Conservation (phyloP, 1,284 basidiomycete species). For the Ustilago shanxiensis region DNA sequence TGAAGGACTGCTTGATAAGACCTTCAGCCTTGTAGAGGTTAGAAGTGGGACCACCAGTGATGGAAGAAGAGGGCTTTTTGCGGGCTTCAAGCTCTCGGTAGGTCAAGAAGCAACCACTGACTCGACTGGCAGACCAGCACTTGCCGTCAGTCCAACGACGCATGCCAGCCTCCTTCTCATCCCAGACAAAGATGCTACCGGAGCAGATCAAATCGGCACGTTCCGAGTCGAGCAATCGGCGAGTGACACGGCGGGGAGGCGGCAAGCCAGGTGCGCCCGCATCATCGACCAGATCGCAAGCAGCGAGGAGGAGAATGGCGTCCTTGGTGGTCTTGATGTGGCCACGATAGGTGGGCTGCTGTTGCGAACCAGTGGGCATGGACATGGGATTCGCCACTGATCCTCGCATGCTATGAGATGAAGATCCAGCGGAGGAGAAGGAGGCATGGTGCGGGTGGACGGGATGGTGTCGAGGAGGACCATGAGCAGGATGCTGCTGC, state of each 20-base stretch:
- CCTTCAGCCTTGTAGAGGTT: slow-evolving; percentile 69
- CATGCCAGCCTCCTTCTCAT: slow-evolving; percentile 71
- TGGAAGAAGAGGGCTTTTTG: slow-evolving; percentile 59
- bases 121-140: slow-evolving; percentile 73
- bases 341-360: slow-evolving; percentile 66
- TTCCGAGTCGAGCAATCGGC: slow-evolving; percentile 65
- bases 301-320: slow-evolving; percentile 66
- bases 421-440: slow-evolving; percentile 31
- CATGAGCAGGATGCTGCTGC: slow-evolving; percentile 21
- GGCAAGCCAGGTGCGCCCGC: slow-evolving; percentile 26
- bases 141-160: slow-evolving; percentile 73
- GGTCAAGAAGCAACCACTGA: slow-evolving; percentile 73
- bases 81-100: slow-evolving; percentile 70
- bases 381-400: slow-evolving; percentile 22
- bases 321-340: slow-evolving; percentile 67
- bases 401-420: slow-evolving; percentile 33
- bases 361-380: slow-evolving; percentile 41
- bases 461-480: slow-evolving; percentile 23
- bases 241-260: slow-evolving; percentile 63
- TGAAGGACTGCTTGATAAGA: slow-evolving; percentile 69
- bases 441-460: slow-evolving; percentile 28
- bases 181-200: slow-evolving; percentile 68
- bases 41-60: slow-evolving; percentile 55
- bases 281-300: slow-evolving; percentile 62
- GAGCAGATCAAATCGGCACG: slow-evolving; percentile 62